Percentiles rank a stretch among this genome's conserved stretches.
These are phyloP conservation scores for Thelonectria olida DNA, from an alignment of 2,329 filamentous ascomycete genomes.

Conservation along the genomic window DNA sequence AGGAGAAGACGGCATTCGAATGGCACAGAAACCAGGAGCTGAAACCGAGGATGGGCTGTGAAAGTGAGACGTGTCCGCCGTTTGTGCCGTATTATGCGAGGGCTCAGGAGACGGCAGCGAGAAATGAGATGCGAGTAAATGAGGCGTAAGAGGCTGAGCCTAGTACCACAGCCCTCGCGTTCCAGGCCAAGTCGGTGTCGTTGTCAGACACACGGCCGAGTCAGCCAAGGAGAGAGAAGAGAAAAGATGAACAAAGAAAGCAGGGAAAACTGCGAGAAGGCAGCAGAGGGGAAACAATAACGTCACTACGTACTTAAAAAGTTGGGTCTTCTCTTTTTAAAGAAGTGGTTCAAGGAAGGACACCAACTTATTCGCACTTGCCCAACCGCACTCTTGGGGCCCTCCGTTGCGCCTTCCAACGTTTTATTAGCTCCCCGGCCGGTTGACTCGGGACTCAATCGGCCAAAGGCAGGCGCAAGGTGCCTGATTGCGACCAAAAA, in stretches of 20 bases:
- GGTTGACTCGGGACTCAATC: too few relatives aligned
- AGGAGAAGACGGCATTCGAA: not conserved
- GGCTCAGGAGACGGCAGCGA: not conserved
- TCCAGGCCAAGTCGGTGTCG: not conserved
- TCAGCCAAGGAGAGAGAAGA: not conserved
- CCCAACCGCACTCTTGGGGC: not conserved
- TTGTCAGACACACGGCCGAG: not conserved
- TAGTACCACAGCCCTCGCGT: not conserved
- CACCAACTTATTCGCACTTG: not conserved
- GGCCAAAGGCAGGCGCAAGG: not conserved
- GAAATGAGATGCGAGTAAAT: not conserved
- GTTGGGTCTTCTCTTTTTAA: too few relatives aligned
- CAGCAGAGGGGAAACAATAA: not conserved
- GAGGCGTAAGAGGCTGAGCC: not conserved
- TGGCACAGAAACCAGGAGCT: not conserved
- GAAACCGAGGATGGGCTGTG: not conserved
- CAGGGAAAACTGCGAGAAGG: not conserved
- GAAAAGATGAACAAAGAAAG: not conserved
- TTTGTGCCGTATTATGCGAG: slow-evolving; percentile 1
- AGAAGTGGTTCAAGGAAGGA: too few relatives aligned
- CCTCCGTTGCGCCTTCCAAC: not conserved
- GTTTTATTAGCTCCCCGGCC: too few relatives aligned
- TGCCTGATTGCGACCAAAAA: not conserved
- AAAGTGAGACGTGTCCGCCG: not conserved
- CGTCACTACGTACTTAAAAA: not conserved